Evolutionary conservation across 306 rosid species (phyloP).

Genomic region (Phaseolus lunatus): DNA sequence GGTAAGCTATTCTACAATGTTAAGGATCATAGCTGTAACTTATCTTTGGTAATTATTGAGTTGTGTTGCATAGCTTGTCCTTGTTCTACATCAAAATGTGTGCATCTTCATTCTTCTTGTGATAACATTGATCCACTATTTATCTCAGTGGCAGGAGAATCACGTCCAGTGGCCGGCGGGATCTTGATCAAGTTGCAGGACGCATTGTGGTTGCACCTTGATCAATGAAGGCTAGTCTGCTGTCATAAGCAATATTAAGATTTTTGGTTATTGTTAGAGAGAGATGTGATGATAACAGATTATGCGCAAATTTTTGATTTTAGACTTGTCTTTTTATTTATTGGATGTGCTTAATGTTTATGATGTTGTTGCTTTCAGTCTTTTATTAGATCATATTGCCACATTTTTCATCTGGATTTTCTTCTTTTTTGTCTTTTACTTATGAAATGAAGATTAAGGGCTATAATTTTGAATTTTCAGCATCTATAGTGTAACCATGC

Average conservation of each 20-base stretch:
- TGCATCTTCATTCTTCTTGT: not conserved
- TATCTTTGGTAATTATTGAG: too few species aligned
- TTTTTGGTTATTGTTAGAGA: constrained; percentile 27
- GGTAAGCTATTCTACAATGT: constrained; percentile 39
- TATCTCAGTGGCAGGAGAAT: constrained; percentile 51
- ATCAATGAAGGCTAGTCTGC: not conserved
- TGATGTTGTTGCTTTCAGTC: constrained; percentile 4
- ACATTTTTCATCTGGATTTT: too few species aligned
- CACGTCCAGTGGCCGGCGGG: constrained; percentile 53
- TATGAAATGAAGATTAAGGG: not conserved
- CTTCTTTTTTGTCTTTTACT: not conserved
- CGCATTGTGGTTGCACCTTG: constrained; percentile 50
- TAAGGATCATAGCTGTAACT: not conserved
- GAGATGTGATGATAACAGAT: constrained; percentile 31
- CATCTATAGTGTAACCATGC: too few species aligned
- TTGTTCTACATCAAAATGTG: not conserved
- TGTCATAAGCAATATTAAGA: too few species aligned
- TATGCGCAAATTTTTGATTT: constrained; percentile 43
- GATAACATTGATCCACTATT: not conserved
- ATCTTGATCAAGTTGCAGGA: constrained; percentile 56
- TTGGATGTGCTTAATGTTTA: constrained; percentile 34
- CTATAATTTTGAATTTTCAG: too few species aligned
- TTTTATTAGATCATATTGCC: too few species aligned
- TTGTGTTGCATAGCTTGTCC: too few species aligned
- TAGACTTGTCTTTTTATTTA: constrained; percentile 28